phyloP scores from a whole-genome alignment of 2,329 filamentous ascomycete species.

The Colletotrichum scovillei region DNA sequence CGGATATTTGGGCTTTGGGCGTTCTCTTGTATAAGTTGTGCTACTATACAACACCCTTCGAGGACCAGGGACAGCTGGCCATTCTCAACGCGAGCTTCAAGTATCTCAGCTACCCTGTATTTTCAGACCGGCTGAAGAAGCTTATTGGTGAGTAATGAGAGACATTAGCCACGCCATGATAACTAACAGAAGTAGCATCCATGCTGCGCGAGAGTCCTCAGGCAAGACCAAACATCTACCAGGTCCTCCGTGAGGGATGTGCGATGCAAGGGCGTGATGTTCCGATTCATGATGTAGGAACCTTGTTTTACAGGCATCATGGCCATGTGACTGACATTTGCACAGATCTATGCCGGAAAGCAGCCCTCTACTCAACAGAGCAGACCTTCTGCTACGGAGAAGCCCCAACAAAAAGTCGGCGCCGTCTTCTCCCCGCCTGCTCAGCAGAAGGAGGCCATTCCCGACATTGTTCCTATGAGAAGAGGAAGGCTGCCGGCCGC shows the following conservation, averaged over 20 bases:
- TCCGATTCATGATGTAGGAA: conserved; percentile 87
- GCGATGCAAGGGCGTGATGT: conserved; percentile 88
- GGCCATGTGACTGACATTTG: conserved; percentile 31
- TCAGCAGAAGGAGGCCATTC: conserved; percentile 78
- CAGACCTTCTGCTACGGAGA: conserved; percentile 63
- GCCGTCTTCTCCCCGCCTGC: conserved; percentile 83
- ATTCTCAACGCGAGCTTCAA: conserved; percentile 96
- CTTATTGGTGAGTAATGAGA: conserved; percentile 75
- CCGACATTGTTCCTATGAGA: conserved; percentile 94
- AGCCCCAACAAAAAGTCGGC: conserved; percentile 71
- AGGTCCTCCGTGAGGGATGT: conserved; percentile 88
- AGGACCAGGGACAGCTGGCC: conserved; percentile 96
- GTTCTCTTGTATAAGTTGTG: conserved; percentile 97
- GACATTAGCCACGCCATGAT: conserved; percentile 18
- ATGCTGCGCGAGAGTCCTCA: conserved; percentile 91
- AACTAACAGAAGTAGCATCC: conserved; percentile 66
- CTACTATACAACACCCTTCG: conserved; percentile 99
- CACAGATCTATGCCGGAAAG: conserved; percentile 77
- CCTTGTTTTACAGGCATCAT: conserved; percentile 30
- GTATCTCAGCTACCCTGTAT: conserved; percentile 87
- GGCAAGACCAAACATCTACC: conserved; percentile 89
- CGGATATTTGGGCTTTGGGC: conserved; percentile 96
- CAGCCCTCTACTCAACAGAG: conserved; percentile 71
- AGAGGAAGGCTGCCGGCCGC: conserved; percentile 76
- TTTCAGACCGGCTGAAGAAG: conserved; percentile 89